Percentiles rank a stretch among this genome's conserved stretches.
These are phyloP conservation scores for Elongisporangium anandrum DNA, from an alignment of 352 stramenopile species.

Conservation along the genomic window DNA sequence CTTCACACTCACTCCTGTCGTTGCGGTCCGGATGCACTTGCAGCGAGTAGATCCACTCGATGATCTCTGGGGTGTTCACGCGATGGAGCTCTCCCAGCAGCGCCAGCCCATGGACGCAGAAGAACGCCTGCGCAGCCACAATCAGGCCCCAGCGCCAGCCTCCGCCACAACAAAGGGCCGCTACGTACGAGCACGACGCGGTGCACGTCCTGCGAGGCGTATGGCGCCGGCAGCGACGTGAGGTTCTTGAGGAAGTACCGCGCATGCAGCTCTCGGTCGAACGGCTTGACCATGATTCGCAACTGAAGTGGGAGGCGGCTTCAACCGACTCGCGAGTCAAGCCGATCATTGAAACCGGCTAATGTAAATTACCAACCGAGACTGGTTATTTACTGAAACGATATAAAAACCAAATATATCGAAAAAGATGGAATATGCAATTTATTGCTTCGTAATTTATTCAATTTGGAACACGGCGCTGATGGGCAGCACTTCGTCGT, in stretches of 20 bases:
- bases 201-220: conserved; percentile 77
- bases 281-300: conserved; percentile 15
- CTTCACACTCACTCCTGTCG: conserved; percentile 30
- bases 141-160: neutral
- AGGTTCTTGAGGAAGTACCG: conserved; percentile 84
- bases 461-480: conserved; percentile 83
- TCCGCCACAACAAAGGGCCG: neutral
- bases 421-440: conserved; percentile 18
- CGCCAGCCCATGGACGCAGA: conserved; percentile 80
- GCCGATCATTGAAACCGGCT: too few species aligned
- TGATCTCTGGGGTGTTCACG: conserved; percentile 60
- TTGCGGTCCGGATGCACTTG: conserved; percentile 68
- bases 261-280: conserved; percentile 72
- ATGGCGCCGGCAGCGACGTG: conserved; percentile 57
- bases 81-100: conserved; percentile 74
- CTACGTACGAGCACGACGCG: conserved; percentile 66
- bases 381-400: too few species aligned
- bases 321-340: neutral
- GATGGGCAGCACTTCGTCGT: conserved; percentile 36
- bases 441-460: conserved; percentile 45
- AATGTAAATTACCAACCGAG: too few species aligned
- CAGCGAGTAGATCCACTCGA: conserved; percentile 86
- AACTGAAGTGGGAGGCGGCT: neutral
- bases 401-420: conserved; percentile 4
- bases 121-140: conserved; percentile 53